A percentile compares a stretch with the other conserved stretches of the same genome.
Conservation (phyloP, 2,329 filamentous ascomycete genomes). For the Xylariomycetidae sp. region DNA sequence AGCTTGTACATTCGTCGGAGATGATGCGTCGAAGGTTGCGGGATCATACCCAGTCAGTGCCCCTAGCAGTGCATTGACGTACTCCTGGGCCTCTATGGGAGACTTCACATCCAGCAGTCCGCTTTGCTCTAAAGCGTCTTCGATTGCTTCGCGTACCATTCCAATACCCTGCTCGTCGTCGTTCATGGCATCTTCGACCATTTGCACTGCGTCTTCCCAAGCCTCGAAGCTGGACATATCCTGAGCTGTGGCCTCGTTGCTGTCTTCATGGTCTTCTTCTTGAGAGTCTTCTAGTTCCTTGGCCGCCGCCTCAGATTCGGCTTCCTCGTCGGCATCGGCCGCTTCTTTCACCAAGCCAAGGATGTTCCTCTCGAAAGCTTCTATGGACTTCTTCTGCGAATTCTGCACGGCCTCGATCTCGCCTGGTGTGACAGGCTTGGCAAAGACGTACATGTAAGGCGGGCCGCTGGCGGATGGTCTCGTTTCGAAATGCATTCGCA, state of each 20-base stretch:
- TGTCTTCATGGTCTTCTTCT: conserved; percentile 5
- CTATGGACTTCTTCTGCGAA: conserved; percentile 56
- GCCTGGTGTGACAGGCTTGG: conserved; percentile 70
- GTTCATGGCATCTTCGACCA: conserved; percentile 51
- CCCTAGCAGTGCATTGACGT: conserved; percentile 45
- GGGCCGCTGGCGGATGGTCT: conserved; percentile 38
- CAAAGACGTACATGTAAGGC: conserved; percentile 83
- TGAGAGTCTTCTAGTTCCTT: conserved; percentile 17
- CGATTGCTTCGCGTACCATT: conserved; percentile 47
- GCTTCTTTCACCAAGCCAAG: conserved; percentile 40
- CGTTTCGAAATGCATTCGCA: conserved; percentile 80
- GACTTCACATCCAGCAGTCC: conserved; percentile 42
- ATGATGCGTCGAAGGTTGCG: too few species aligned
- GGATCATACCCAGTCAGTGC: conserved; percentile 37
- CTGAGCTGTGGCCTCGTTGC: conserved; percentile 12
- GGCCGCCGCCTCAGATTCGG: conserved; percentile 17
- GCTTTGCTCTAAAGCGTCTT: conserved; percentile 49
- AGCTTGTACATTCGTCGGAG: too few species aligned
- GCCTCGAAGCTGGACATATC: conserved; percentile 30
- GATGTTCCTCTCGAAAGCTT: conserved; percentile 61
- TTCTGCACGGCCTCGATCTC: conserved; percentile 71
- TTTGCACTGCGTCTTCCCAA: conserved; percentile 50
- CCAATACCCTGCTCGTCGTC: conserved; percentile 49
- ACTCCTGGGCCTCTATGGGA: conserved; percentile 38
- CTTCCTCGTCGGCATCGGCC: conserved; percentile 16